Percentiles rank a stretch among this genome's conserved stretches.
Evolutionary conservation across 73 alveolate species (phyloP).

Genomic region (Tetrahymena thermophila): DNA sequence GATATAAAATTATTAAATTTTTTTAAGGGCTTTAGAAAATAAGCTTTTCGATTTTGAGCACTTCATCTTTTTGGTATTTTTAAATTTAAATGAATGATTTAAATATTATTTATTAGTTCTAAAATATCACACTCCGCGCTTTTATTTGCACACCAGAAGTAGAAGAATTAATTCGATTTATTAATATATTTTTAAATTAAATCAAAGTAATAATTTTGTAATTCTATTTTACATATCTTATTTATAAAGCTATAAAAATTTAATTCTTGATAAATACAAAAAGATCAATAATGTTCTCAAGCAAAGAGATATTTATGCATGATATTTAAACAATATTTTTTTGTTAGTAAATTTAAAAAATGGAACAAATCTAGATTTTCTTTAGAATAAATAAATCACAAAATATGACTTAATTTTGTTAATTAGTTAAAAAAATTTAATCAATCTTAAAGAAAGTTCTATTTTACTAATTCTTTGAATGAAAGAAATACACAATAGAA

Average conservation of each 20-base stretch:
- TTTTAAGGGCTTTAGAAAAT: neutral
- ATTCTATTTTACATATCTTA: too few relatives aligned
- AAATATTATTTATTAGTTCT: neutral
- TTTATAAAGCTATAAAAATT: too few relatives aligned
- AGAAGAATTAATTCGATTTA: neutral
- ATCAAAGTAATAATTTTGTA: neutral
- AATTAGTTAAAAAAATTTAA: neutral
- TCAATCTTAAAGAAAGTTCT: neutral
- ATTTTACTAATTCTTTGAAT: neutral
- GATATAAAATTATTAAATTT: neutral
- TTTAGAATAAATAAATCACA: neutral
- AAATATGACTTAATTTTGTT: neutral
- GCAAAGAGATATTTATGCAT: neutral
- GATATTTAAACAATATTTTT: too few relatives aligned
- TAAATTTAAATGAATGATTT: neutral
- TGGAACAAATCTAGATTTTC: neutral
- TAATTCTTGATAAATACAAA: neutral
- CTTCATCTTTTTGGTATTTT: neutral
- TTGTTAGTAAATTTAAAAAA: neutral
- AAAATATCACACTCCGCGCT: neutral
- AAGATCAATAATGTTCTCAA: neutral
- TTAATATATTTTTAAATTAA: too few relatives aligned
- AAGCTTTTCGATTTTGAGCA: neutral
- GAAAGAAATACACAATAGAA: neutral
- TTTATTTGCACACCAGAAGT: neutral